Conservation (phyloP, 108 stramenopile genomes). For the Poteriospumella lacustris region DNA sequence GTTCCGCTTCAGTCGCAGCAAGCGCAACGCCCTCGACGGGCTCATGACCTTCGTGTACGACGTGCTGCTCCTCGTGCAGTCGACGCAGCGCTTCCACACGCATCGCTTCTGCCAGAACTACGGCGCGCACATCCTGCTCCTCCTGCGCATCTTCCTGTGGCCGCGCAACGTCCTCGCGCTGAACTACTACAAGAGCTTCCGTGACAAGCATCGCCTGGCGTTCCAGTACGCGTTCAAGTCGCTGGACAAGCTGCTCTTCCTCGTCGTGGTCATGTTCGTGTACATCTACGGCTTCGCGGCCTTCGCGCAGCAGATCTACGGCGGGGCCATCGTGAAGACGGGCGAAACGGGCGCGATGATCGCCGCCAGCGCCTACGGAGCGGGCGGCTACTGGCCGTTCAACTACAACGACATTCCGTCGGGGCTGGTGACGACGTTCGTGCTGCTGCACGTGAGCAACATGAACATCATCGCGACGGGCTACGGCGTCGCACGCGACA, state of each 20-base stretch:
- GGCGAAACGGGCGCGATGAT: neutral
- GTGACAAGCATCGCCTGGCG: neutral
- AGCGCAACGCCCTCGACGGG: too few species aligned
- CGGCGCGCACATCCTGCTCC: too few species aligned
- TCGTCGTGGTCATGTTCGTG: neutral
- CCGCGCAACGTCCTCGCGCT: slow-evolving; percentile 3
- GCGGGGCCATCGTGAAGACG: neutral
- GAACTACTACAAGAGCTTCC: neutral
- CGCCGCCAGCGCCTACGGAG: neutral
- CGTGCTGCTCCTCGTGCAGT: too few species aligned
- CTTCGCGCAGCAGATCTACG: neutral
- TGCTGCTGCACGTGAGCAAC: slow-evolving; percentile 16
- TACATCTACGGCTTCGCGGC: neutral
- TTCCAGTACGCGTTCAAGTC: neutral
- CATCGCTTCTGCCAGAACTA: too few species aligned
- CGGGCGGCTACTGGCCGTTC: neutral
- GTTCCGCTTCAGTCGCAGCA: neutral
- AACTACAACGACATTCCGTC: slow-evolving; percentile 27
- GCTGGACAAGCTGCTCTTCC: neutral
- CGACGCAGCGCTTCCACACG: too few species aligned
- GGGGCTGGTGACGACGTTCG: slow-evolving; percentile 11
- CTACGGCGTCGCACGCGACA: neutral
- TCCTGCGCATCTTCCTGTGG: neutral
- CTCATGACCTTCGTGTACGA: too few species aligned
- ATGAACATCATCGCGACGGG: slow-evolving; percentile 22